Evolutionary conservation across 805 yeast species (phyloP).

Genomic region (Starmerella kuoi): DNA sequence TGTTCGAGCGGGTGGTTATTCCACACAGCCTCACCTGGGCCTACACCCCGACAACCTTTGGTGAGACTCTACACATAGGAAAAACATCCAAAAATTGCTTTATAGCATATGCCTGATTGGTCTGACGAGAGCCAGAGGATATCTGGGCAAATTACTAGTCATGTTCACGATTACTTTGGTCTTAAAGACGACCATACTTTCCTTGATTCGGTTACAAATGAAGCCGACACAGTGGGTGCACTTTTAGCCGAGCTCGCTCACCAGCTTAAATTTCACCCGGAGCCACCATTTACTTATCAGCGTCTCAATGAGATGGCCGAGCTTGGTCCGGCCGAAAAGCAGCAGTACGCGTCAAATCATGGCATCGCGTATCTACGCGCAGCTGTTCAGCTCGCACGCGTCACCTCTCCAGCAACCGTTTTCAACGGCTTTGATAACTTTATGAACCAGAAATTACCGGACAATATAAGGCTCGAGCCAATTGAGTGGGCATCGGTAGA

Average conservation of each 20-base stretch:
- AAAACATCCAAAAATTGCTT: no score
- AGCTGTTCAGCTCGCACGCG: neutral
- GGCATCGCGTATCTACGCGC: slow-evolving; percentile 7
- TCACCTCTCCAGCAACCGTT: slow-evolving; percentile 9
- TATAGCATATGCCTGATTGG: no score
- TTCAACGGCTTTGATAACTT: slow-evolving; percentile 21
- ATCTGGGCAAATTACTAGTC: neutral
- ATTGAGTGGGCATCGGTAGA: slow-evolving; percentile 12
- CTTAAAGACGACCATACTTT: neutral
- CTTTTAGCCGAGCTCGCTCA: neutral
- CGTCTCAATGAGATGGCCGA: slow-evolving; percentile 8
- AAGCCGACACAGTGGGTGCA: neutral
- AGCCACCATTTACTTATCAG: slow-evolving; percentile 9
- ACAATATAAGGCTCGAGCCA: slow-evolving; percentile 23
- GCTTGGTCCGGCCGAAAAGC: neutral
- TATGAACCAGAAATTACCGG: slow-evolving; percentile 22
- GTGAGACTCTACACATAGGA: no score
- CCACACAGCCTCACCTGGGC: no score
- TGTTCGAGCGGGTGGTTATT: no score
- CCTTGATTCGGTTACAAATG: neutral
- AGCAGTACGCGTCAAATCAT: slow-evolving; percentile 1
- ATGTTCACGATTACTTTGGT: neutral
- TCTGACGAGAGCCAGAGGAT: slow-evolving; percentile 1
- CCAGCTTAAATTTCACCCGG: neutral
- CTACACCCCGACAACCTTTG: no score